Base-by-base conservation (phyloP, 2,329 filamentous ascomycete species). In the Myrmaecium sp. region DNA sequence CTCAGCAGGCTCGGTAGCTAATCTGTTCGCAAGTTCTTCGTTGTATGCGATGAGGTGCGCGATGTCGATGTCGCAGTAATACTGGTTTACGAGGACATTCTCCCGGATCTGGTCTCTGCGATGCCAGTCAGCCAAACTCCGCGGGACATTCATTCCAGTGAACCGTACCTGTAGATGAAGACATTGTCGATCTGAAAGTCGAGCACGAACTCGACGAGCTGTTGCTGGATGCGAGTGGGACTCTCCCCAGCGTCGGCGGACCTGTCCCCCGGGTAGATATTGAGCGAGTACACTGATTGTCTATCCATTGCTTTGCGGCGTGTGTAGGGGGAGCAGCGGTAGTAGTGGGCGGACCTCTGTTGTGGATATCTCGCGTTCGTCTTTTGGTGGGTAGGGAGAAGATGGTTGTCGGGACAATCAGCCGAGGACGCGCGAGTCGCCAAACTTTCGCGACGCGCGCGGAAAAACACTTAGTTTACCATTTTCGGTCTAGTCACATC, bases 11-110 rank as follows among this genome's bases (percentile, higher is more conserved):
- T 94, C 82, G 25, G 79, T 89, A 12, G 77, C 79, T 34, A 98
- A 64, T 46, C 75, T 74, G 52, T 95, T 81, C 15, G 86, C 89
- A 33, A 98, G 65, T 51, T 94, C 83, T 54, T 95, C 86, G 46
- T 92, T 89, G 57, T 84, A 95, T 34, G 78, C 89, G 51, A 95
- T 95, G 32, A 98, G 60, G 50, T 98, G 86, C 34, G 79, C 81
- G 41, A 98, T 81, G 50, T 98, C 84, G 47, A 98, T 70, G 51
- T 98, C 86, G 60, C 89, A 94, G 53, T 76, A 94, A 58, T 83
- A 95, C 42, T 84, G 83, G 50, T 93, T 89, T 21, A 93, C 64
- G 2, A 95, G 67, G 5, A 89, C 83, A 58, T 98, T 98, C 48
- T 95, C 83, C 42, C 81, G 73, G 32, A 98, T 69, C 55, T 95